Evolutionary conservation across 176 grass and related monocot genomes (phyloP), one percentile per base, ranked within the genome.

Genomic region (Musa acuminata): DNA sequence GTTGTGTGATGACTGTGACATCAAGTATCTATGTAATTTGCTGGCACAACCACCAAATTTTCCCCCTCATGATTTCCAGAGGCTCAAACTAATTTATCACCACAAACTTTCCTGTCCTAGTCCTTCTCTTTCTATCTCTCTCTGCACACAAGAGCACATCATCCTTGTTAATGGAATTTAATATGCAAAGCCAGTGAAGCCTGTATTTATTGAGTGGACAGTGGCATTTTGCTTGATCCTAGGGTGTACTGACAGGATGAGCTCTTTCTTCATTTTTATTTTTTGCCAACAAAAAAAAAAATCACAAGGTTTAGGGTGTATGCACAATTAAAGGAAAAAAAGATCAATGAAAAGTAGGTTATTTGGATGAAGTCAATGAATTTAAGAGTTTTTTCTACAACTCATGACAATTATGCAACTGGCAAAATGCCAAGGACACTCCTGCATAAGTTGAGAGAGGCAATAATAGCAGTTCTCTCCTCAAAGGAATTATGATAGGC

Each of bases 191-290:
- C 26, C 12, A 67, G 80, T 54, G 78, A 69, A 71, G 23, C 83
- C 74, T 85, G 80, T 89, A 83, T 67, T 70, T 70, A 82, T 80
- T 84, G 24, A 84, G 90, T 88, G 62, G 60, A 1, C 50, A 67
- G 21, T 72, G 52, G 35, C 49, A 76, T 43, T 73, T 75, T 74
- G 74, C 62, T 67, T 82, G 62, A 62, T 73, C 55, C 27, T 70
- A 62, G 19, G 13, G 63, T 85, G 77, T 75, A 48, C 62, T 76
- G 72, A 54, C 71, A 67, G 49, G 59, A 21, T 21, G 55, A 62
- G 74, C 74, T 29, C 26, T 57, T 14, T 62, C 57, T 62, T 14
- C 17, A n/a, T 50, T 26, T 76, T 76, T 73, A 8, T 53, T 60
- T 51, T 64, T 21, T 79, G 13, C 57, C 35, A 43, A 43, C 35